A percentile compares a stretch with the other conserved stretches of the same genome.
Evolutionary conservation across 345 rosid species (phyloP).

Genomic region (Arabis hirsuta): DNA sequence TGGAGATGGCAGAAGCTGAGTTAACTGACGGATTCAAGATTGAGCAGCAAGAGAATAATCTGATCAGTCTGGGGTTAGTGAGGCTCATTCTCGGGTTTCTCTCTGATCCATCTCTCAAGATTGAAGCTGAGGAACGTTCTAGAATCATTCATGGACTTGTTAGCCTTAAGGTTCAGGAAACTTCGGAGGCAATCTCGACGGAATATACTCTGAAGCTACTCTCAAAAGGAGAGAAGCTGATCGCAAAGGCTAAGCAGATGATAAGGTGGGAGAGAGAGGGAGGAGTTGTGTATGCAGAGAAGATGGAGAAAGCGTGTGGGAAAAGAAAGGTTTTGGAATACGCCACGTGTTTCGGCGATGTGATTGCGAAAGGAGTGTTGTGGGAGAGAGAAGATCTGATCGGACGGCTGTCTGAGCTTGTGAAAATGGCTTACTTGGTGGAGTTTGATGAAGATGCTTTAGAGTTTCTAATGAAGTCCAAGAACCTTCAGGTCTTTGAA

Average conservation of each 20-base stretch:
- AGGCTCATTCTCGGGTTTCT: slow-evolving; percentile 68
- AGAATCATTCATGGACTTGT: slow-evolving; percentile 51
- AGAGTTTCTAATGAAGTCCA: slow-evolving; percentile 56
- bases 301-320: slow-evolving; percentile 45
- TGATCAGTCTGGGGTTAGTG: slow-evolving; percentile 50
- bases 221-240: slow-evolving; percentile 43
- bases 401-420: slow-evolving; percentile 52
- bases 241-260: slow-evolving; percentile 41
- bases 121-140: slow-evolving; percentile 57
- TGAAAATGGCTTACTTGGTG: slow-evolving; percentile 60
- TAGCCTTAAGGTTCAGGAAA: slow-evolving; percentile 47
- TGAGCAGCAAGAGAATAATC: slow-evolving; percentile 28
- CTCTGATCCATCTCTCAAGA: slow-evolving; percentile 50
- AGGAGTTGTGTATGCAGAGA: slow-evolving; percentile 51
- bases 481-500: slow-evolving; percentile 54
- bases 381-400: slow-evolving; percentile 59
- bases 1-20: slow-evolving; percentile 47
- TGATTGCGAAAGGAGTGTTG: slow-evolving; percentile 56
- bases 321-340: slow-evolving; percentile 49
- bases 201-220: slow-evolving; percentile 50
- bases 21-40: slow-evolving; percentile 19
- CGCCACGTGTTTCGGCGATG: slow-evolving; percentile 59
- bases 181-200: slow-evolving; percentile 43
- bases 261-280: slow-evolving; percentile 63
- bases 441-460: slow-evolving; percentile 58